Conservation (phyloP, 371 early-diverging fungal species). For the Nosema granulosis region DNA sequence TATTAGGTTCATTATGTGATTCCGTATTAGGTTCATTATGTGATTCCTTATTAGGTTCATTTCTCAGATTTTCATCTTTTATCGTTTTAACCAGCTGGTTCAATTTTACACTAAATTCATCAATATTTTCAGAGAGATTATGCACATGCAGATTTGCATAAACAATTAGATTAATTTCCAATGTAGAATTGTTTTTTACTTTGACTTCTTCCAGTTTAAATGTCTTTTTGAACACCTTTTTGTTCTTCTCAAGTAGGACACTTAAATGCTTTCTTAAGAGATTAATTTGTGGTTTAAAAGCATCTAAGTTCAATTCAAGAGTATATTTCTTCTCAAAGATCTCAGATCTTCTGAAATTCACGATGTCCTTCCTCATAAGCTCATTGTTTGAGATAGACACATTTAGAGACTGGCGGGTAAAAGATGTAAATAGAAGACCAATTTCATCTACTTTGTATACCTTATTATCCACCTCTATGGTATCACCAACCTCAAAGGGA, state of each 20-base stretch:
- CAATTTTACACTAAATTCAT: slow-evolving; percentile 1
- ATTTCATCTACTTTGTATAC: slow-evolving; percentile 51
- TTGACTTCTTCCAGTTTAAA: too few species aligned
- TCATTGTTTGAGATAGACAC: slow-evolving; percentile 44
- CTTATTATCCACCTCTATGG: slow-evolving; percentile 38
- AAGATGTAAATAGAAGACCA: slow-evolving; percentile 52
- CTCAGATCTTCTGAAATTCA: slow-evolving; percentile 60
- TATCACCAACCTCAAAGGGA: slow-evolving; percentile 63
- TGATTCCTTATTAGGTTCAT: background rate
- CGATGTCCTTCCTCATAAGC: slow-evolving; percentile 43
- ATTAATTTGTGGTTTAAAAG: too few species aligned
- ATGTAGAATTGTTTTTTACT: too few species aligned
- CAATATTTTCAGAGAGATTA: slow-evolving; percentile 18
- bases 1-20: too few species aligned
- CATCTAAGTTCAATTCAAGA: too few species aligned
- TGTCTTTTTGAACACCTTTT: too few species aligned
- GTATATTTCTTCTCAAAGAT: too few species aligned
- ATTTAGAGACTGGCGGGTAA: slow-evolving; percentile 27
- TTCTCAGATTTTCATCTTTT: background rate
- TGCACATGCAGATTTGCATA: background rate
- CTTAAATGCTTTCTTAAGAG: too few species aligned
- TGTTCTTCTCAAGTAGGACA: too few species aligned
- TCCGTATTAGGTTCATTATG: too few species aligned
- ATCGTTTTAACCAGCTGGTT: background rate
- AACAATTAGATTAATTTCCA: too few species aligned